These are phyloP conservation scores for Quambalaria eucalypti DNA, from an alignment of 1,284 basidiomycete genomes.

Conservation along the genomic window DNA sequence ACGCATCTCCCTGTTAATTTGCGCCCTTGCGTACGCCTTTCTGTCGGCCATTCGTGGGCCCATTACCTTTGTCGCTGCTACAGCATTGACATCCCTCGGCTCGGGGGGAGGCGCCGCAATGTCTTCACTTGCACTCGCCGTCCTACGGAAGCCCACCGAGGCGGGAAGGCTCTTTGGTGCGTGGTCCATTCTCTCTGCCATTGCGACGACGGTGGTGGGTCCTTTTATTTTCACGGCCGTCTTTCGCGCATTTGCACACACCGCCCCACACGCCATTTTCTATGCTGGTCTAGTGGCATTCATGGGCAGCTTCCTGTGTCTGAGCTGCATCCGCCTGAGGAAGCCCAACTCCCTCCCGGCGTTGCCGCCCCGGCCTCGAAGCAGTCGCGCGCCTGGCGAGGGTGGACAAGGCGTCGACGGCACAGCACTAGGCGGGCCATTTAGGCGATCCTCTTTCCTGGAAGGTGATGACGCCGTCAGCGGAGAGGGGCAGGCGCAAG, in stretches of 20 bases:
- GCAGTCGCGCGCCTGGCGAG: no score
- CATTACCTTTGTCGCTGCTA: conserved; percentile 7
- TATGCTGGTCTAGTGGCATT: conserved; percentile 17
- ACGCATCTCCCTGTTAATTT: conserved; percentile 9
- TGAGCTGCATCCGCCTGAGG: conserved; percentile 22
- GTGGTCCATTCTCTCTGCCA: conserved; percentile 36
- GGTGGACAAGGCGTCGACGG: no score
- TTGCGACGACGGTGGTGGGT: conserved; percentile 32
- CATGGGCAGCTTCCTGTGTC: conserved; percentile 7
- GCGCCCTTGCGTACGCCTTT: conserved; percentile 5
- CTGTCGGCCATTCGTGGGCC: conserved; percentile 2
- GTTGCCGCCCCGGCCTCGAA: conserved; percentile 22
- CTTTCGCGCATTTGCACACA: conserved; percentile 22
- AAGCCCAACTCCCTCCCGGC: conserved; percentile 23
- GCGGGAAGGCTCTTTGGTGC: conserved; percentile 44
- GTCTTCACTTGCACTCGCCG: conserved; percentile 37
- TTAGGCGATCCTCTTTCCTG: no score
- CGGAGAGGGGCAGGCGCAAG: no score
- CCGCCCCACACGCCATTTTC: conserved; percentile 29
- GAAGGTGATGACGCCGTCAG: no score
- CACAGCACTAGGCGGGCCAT: no score
- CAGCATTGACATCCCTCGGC: conserved; percentile 2
- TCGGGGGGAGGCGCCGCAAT: conserved; percentile 28
- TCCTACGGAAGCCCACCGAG: conserved; percentile 30
- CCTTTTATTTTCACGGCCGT: conserved; percentile 35